Conservation (phyloP, 75 land plant genomes). For the Isoetes taiwanensis region DNA sequence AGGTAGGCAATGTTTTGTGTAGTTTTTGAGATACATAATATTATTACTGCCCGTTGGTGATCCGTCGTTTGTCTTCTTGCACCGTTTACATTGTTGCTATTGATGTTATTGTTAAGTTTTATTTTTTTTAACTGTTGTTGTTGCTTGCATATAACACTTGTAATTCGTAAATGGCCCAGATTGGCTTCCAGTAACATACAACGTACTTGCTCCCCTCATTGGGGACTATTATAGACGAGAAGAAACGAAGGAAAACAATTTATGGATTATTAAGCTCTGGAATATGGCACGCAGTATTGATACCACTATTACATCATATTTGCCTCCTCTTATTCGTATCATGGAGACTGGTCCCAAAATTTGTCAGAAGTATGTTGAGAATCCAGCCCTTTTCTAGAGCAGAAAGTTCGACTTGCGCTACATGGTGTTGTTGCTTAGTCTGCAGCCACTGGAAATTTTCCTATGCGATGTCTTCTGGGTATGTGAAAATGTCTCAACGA, state of each 20-base stretch:
- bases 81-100: not conserved
- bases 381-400: slow-evolving; percentile 66
- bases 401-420: slow-evolving; percentile 92
- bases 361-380: slow-evolving; percentile 93
- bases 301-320: slow-evolving; percentile 61
- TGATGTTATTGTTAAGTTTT: no score
- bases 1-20: slow-evolving; percentile 28
- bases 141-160: no score
- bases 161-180: slow-evolving; percentile 67
- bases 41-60: not conserved
- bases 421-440: slow-evolving; percentile 71
- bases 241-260: slow-evolving; percentile 49
- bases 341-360: slow-evolving; percentile 98
- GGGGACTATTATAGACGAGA: slow-evolving; percentile 70
- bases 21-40: not conserved
- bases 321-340: slow-evolving; percentile 68
- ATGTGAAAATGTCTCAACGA: no score
- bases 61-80: not conserved
- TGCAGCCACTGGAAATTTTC: slow-evolving; percentile 77
- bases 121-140: no score
- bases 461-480: slow-evolving; percentile 91
- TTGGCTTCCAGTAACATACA: slow-evolving; percentile 91
- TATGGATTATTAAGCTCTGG: slow-evolving; percentile 98
- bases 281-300: slow-evolving; percentile 98
- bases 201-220: slow-evolving; percentile 64